Conservation (phyloP, 768 basidiomycete genomes). For the Mrakia gelida region DNA sequence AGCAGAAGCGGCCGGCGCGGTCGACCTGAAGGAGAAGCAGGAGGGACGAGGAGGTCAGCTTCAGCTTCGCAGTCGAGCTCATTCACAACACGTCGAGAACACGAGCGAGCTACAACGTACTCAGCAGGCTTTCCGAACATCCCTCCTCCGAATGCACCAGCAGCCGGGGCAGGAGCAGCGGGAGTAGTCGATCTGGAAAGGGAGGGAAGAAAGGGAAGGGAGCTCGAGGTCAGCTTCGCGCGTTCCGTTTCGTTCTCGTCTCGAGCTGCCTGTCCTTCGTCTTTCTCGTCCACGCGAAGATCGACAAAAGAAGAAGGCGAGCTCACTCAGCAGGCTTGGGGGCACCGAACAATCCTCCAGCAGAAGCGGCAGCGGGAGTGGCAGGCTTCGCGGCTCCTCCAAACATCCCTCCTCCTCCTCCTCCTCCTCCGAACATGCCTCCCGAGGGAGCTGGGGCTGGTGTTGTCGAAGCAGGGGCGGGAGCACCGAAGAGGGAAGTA, state of each 20-base stretch:
- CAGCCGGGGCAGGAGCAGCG: constrained; percentile 13
- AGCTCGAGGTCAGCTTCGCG: background rate
- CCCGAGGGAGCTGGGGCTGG: background rate
- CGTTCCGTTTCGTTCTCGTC: background rate
- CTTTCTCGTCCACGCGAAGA: background rate
- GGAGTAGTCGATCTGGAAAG: constrained; percentile 3
- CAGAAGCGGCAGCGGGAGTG: background rate
- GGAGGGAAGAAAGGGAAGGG: background rate
- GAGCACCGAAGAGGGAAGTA: constrained; percentile 12
- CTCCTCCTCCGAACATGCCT: constrained; percentile 21
- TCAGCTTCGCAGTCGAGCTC: background rate
- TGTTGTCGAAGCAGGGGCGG: constrained; percentile 1
- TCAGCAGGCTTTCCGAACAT: constrained; percentile 24
- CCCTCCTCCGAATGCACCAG: constrained; percentile 12
- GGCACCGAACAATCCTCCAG: constrained; percentile 25
- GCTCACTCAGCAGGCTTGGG: constrained; percentile 24
- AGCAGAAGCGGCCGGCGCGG: constrained; percentile 4
- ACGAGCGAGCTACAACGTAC: background rate
- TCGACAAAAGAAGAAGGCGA: background rate
- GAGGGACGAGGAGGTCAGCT: background rate
- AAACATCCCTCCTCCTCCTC: constrained; percentile 22
- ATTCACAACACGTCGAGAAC: too few relatives aligned
- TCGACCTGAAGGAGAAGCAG: background rate
- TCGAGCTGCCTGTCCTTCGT: too few relatives aligned
- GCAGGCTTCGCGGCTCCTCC: background rate